Percentiles rank a stretch among this genome's conserved stretches.
phyloP scores from a whole-genome alignment of 345 rosid genomes.

The Hibiscus trionum region DNA sequence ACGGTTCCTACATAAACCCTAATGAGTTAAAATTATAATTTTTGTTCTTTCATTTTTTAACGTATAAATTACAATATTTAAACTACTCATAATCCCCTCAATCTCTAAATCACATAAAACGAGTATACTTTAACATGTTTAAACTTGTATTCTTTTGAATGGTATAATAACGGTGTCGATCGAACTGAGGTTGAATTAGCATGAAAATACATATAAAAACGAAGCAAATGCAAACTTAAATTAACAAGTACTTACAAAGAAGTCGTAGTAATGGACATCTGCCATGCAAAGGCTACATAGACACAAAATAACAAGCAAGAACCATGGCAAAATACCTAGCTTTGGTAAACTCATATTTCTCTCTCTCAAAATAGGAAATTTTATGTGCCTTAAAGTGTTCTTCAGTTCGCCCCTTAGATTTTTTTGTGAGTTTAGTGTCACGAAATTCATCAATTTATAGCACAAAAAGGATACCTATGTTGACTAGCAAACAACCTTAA shows the following conservation, averaged over 20 bases:
- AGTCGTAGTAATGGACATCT: slow-evolving; percentile 3
- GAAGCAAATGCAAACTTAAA: background rate
- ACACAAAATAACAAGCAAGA: background rate
- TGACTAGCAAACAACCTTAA: background rate
- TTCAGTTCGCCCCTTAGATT: background rate
- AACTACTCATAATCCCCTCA: too few relatives aligned
- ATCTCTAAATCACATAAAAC: too few relatives aligned
- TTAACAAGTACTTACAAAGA: background rate
- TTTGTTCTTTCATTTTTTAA: too few relatives aligned
- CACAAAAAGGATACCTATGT: background rate
- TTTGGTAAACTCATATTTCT: background rate
- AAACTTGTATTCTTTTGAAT: too few relatives aligned
- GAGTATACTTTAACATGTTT: too few relatives aligned
- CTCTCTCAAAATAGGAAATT: background rate
- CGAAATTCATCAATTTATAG: background rate
- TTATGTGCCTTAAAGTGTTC: background rate
- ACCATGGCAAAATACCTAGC: background rate
- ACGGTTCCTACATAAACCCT: too few relatives aligned
- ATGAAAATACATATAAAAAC: too few relatives aligned
- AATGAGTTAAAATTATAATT: too few relatives aligned
- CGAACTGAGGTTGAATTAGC: too few relatives aligned
- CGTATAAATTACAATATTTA: too few relatives aligned
- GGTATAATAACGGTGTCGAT: background rate
- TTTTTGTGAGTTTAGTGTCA: background rate
- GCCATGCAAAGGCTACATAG: background rate